Base-by-base conservation (phyloP, 768 basidiomycete genomes). In the Leccinum aurantiacum region DNA sequence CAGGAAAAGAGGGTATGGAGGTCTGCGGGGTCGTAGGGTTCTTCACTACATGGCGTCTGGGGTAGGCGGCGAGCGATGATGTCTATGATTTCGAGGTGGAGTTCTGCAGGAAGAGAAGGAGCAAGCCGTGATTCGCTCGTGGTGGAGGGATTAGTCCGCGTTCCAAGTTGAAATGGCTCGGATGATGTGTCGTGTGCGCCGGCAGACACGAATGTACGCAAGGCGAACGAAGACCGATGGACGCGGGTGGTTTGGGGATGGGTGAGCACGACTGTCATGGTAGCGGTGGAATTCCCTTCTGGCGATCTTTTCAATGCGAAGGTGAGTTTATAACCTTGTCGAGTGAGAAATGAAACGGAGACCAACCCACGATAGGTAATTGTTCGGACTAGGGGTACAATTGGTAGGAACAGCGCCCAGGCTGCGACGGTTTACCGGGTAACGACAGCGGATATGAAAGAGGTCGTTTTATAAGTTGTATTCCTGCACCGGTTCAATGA, bases 61-160 rank as follows among this genome's bases (percentile, higher is more conserved):
- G 63, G 60, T 24, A 69, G 58, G 33, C 61, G 63, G 55, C 38
- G 46, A 22, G 67, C 62, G n/a, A 73, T 56, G 51, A 59, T 54
- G 27, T 74, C 69, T 41, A 73, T 70, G 58, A 73, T 66, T 38
- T 66, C 63, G 44, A 75, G 66, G 31, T 75, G 69, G 38, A 73
- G 62, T 59, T 75, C 73, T 24, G 70, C 63, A 15, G 72, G 72
- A 35, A 73, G 63, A 17, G 65, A 59, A 33, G 66, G 67, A 54
- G 52, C 60, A 4, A 51, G 9, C 4, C 51, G 62, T 54, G 59
- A 56, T 62, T 58, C 56, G 9, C 37, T 25, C 15, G 53, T 29
- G 37, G 48, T 46, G 58, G 65, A 14, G 25, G 59, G 53, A 47
- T 55, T 13, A 24, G 53, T 53, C 2, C 53, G 46, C 22, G 35